Evolutionary conservation across 2,329 filamentous ascomycete genomes (phyloP).

Genomic region (Fusarium odoratissimum): DNA sequence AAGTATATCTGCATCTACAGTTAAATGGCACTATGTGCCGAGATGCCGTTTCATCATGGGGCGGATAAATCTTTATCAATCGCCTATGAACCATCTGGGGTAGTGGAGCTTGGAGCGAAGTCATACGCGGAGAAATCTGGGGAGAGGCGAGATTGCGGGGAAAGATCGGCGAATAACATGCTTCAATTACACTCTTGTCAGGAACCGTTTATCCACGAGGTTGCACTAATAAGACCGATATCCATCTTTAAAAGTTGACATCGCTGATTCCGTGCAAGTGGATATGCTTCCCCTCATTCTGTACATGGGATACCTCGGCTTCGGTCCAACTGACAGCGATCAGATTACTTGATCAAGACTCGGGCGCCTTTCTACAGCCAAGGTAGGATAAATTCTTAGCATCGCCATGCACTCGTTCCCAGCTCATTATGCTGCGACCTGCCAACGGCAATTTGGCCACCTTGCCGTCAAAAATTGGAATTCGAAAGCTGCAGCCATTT

Average conservation of each 20-base stretch:
- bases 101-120: neutral
- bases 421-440: no score
- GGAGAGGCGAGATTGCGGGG: neutral
- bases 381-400: neutral
- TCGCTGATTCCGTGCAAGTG: neutral
- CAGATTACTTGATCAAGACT: neutral
- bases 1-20: neutral
- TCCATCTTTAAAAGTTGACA: accelerated
- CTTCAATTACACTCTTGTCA: neutral
- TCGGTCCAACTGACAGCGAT: neutral
- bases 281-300: neutral
- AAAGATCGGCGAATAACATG: neutral
- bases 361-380: neutral
- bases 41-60: neutral
- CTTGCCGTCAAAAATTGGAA: no score
- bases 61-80: conserved; percentile 26
- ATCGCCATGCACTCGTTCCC: accelerated
- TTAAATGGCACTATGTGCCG: neutral
- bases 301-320: neutral
- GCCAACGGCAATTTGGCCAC: no score
- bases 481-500: no score
- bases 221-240: neutral
- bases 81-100: neutral
- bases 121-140: conserved; percentile 17
- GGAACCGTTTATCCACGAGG: neutral